Evolutionary conservation across 2,329 filamentous ascomycete genomes (phyloP), one percentile per base, ranked within the genome.

Genomic region (Microcyclospora tardicrescens): DNA sequence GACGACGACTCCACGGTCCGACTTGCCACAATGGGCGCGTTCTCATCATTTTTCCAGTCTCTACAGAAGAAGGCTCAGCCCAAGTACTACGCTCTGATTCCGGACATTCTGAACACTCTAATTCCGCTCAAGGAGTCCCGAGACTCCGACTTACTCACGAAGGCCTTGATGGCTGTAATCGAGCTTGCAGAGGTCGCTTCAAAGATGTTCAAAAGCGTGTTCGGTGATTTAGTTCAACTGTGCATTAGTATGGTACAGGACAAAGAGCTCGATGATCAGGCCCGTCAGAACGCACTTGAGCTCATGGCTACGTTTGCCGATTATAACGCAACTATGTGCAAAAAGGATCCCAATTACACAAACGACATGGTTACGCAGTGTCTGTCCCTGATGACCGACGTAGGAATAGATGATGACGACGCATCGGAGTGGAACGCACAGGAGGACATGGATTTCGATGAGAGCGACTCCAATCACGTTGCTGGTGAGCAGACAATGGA

Each of bases 401-500:
- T 98, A 44, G 91, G 87, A 30, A 72, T 80, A 44, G 91, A 96
- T 50, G 91, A 98, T 51, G 89, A 98, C 40, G 86, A 96, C 66
- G 89, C 87, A 3, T 69, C 80, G 13, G 91, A 96, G 52, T 98
- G 91, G 91, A 82, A 94, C 48, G 72, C 78, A 3, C 84, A 84
- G 16, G 91, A 98, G 58, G 91, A 98, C 67, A 78, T 95, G 47
- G 91, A 98, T 48, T 77, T 85, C 43, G 91, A 96, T 51, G 91
- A 98, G 63, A 95, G 85, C 57, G 91, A 98, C 56, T 77, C 86
- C 45, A 98, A 98, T 60, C 91, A 98, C 56, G 87, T 98, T 48
- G 91, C 89, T 33, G 91, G 91, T 43, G 91, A 98, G 63, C 91
- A 98, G 63, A 93, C 85, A 51, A 96, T 98, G 89, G 91, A 98